Base-by-base conservation (phyloP, 306 rosid species). In the Vigna nakashimae region DNA sequence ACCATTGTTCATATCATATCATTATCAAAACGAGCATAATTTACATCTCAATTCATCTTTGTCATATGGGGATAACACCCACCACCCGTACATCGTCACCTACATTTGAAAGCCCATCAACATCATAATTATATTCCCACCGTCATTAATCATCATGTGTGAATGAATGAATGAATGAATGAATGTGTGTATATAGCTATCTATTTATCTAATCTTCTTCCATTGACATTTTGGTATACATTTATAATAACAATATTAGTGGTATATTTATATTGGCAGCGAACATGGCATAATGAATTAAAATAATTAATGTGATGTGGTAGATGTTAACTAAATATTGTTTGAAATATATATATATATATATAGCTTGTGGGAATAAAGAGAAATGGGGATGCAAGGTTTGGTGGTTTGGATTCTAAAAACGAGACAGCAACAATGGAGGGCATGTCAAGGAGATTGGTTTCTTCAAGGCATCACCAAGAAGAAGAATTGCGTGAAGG, bases 401-500 rank as follows among this genome's bases (percentile, higher is more conserved):
- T 26, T 26, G 28, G 28, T 26, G 28, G 28, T 53, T 75, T 90
- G 78, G 94, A 84, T 80, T 82, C 73, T 51, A 86, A 85, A 68
- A 89, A 86, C 63, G 89, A 84, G 52, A 88, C 78, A 69, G 65
- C 71, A 74, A n/a, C 62, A 62, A 75, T 80, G 77, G 86, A 80
- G 64, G 85, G 90, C 11, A 82, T 79, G 69, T 65, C 88, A 81
- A 86, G 79, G 50, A 81, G 82, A 58, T 34, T 71, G 76, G 71
- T 72, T 12, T 65, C 83, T 60, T 69, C 82, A 79, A 80, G 88
- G 20, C 40, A 82, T 28, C 83, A 82, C 56, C 84, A 85, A 69
- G 92, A 83, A 82, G 89, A 84, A 83, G 91, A 82, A 81, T 89
- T 88, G 94, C 90, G 89, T 85, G 97, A 89, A 89, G 90, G 91